Evolutionary conservation across 495 filamentous ascomycete genomes (phyloP), one percentile per base, ranked within the genome.

Genomic region (Penicillium daleae): DNA sequence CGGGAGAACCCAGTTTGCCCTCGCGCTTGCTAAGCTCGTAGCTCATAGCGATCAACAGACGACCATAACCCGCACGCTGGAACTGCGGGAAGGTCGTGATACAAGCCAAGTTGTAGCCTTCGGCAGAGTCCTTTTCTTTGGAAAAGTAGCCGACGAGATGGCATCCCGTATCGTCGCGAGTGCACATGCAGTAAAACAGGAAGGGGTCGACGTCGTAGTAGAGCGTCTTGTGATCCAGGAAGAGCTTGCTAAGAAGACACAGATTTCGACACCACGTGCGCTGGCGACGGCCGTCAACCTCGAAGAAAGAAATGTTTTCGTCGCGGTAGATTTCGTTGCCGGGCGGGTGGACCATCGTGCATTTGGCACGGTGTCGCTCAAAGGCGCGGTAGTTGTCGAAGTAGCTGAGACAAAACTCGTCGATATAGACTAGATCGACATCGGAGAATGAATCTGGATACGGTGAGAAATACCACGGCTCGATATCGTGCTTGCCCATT

Each of bases 121-220:
- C 95, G 1, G 92, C 92, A 33, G 88, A 92, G 72, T 98, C 96
- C 64, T 99, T 99, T 78, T 99, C 95, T 73, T 99, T 99, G 66
- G 90, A 94, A 75, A 99, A 99, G 72, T 97, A 99, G 57, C 95
- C 95, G 54, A 98, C 91, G 0, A 99, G 82, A 71, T 98, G 95
- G 71, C 89, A 94, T 10, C 95, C 95, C 53, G 89, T 89, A 50
- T 91, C 89, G 61, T 92, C 90, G 57, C 92, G 86, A 15, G 87
- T 90, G 56, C 87, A 90, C 95, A 99, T 99, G 84, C 93, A 94
- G 79, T 99, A 99, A 82, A 98, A 99, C 10, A 98, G 80, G 76
- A 99, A 99, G 9, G 95, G 95, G 70, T 99, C 95, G 56, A 99
- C 95, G 68, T 99, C 95, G 78, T 98, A 99, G 83, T 97, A 99